Evolutionary conservation across 495 filamentous ascomycete genomes (phyloP), one percentile per base, ranked within the genome.

Genomic region (Pseudevernia furfuracea): DNA sequence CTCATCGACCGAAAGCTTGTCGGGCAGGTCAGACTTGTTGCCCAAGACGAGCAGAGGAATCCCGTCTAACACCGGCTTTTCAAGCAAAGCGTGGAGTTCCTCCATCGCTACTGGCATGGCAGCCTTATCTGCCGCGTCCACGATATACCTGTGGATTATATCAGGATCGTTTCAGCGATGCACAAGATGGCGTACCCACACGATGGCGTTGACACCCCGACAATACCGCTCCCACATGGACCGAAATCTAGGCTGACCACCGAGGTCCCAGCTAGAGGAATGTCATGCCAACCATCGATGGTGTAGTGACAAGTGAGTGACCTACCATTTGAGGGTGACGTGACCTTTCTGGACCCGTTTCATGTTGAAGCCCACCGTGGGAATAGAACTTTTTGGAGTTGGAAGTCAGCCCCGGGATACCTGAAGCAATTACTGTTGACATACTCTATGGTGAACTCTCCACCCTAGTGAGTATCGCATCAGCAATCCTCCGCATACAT

Each of bases 151-250:
- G 60, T 46, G 60, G 72, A 52, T 60, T 34, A 53, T 9, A 68
- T 73, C 64, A 75, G 71, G 48, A 28, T 60, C 38, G 37, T 34
- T 30, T 46, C 48, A 39, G 25, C 14, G 17, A 6, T 21, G 32
- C 39, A 17, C 32, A 39, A 53, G 52, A 34, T 55, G 30, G 52
- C 28, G 28, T 55, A 66, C 57, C 58, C 83, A 90, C 87, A 98
- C 92, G 69, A 98, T 97, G 67, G 94, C 94, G 76, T 96, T 96
- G 67, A 97, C 94, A 48, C 91, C 92, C 56, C 91, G 89, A 78
- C 94, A 98, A 76, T 98, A 98, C 70, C 94, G 82, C 81, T 97
- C 94, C 94, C 94, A 98, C 94, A 98, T 98, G 65, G 91, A 88
- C 68, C 94, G 89, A 78, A 97, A 98, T 67, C 94, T 85, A 71